These are phyloP conservation scores for Sporisorium iseilematis-ciliati DNA, from an alignment of 1,284 basidiomycete genomes.

Conservation along the genomic window DNA sequence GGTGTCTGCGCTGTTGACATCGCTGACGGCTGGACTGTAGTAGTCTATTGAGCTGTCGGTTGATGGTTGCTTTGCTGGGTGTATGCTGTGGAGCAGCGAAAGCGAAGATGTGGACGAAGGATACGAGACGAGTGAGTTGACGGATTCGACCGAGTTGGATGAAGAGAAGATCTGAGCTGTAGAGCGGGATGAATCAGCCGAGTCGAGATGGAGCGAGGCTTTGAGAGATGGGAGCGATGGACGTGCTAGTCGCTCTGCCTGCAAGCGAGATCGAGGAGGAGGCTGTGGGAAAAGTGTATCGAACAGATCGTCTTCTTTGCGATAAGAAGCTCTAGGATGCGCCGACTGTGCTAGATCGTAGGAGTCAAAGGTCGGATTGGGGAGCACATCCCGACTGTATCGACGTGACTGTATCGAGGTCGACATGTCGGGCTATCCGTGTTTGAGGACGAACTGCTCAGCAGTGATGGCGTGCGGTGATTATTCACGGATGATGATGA, in stretches of 20 bases:
- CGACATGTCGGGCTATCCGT: slow-evolving; percentile 20
- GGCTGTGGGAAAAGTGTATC: slow-evolving; percentile 47
- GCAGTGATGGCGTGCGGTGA: slow-evolving; percentile 5
- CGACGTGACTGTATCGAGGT: slow-evolving; percentile 22
- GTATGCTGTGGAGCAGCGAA: slow-evolving; percentile 36
- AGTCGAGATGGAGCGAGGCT: slow-evolving; percentile 22
- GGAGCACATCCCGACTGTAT: slow-evolving; percentile 14
- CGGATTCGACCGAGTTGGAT: slow-evolving; percentile 38
- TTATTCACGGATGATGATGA: not conserved
- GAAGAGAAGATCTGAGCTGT: slow-evolving; percentile 26
- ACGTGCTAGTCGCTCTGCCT: slow-evolving; percentile 36
- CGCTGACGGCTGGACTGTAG: slow-evolving; percentile 48
- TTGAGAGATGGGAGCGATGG: slow-evolving; percentile 42
- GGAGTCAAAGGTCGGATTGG: slow-evolving; percentile 16
- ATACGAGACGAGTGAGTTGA: slow-evolving; percentile 40
- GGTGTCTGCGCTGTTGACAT: slow-evolving; percentile 48
- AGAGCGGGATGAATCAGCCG: slow-evolving; percentile 33
- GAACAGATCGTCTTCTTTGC: slow-evolving; percentile 28
- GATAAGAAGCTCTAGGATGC: slow-evolving; percentile 6
- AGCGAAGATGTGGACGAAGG: slow-evolving; percentile 42
- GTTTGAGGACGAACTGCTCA: not conserved
- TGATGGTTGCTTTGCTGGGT: slow-evolving; percentile 29
- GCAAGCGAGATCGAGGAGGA: slow-evolving; percentile 35
- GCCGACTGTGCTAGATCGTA: slow-evolving; percentile 32
- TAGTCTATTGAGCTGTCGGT: slow-evolving; percentile 43